Base-by-base conservation (phyloP, 768 basidiomycete genomes). In the Boletus vermiculosoides region DNA sequence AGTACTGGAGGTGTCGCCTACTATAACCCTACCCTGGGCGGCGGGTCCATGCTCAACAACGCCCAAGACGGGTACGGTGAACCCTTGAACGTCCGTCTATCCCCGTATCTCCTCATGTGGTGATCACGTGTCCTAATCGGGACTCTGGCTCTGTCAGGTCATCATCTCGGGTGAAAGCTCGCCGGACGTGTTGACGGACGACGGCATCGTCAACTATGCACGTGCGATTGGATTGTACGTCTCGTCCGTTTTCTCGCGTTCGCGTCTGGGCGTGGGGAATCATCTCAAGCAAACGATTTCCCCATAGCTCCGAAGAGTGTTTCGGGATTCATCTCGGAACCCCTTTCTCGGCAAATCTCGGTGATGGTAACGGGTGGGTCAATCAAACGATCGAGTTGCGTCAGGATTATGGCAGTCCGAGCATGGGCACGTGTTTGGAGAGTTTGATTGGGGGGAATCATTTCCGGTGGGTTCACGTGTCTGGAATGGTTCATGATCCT, bases 101-200 rank as follows among this genome's bases (percentile, higher is more conserved):
- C 13, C 6, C 5, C 22, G 31, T 16, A 11, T 46, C 18, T 13
- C n/a, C 28, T 44, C 30, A 37, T 40, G 11, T 9, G 10, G 23
- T 22, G 39, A 37, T 50, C 50, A 20, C 1, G 30, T 12, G 48
- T 48, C 15, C 18, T 52, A 16, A 55, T 11, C 5, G 0, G 11
- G 20, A 28, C 1, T 3, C n/a, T 20, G 23, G n/a, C 16, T 25
- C 18, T 12, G 11, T 3, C 42, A 80, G 79, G 77, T 88, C 45
- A 87, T 90, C 59, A 79, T 89, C 53, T 89, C 87, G 2, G 85
- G 81, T 0, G 62, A 78, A 41, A 88, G 86, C 63, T 85, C 84
- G 9, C 71, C 81, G 0, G 72, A 22, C 0, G 82, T 88, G 16
- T 77, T 87, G 50, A 84, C 80, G 0, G 77, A 83, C 52, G 60